Evolutionary conservation across 2,329 filamentous ascomycete genomes (phyloP).

Genomic region (Pseudogymnoascus sp.): DNA sequence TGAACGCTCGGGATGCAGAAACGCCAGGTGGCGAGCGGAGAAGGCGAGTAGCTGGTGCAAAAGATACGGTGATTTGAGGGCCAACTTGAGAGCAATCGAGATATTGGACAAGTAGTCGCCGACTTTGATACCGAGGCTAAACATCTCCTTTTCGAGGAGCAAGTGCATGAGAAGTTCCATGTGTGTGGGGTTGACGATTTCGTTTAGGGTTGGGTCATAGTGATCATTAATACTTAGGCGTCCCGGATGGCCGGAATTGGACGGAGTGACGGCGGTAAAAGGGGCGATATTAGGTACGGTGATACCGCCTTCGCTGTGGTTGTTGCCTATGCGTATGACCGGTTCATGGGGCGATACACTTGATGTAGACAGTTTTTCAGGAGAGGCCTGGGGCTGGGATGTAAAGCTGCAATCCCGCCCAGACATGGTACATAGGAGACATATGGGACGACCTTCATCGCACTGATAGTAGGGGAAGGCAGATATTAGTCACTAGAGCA

Average conservation of each 20-base stretch:
- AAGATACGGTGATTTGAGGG: conserved; percentile 28
- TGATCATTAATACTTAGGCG: background rate
- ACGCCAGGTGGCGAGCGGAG: conserved; percentile 29
- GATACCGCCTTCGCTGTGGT: background rate
- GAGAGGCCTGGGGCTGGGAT: background rate
- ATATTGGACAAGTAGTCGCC: conserved; percentile 15
- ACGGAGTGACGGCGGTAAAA: background rate
- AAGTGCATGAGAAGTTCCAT: conserved; percentile 30
- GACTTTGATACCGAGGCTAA: conserved; percentile 21
- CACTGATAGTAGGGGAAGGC: conserved; percentile 16
- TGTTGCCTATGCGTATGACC: background rate
- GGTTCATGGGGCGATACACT: conserved; percentile 8
- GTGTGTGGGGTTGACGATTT: conserved; percentile 27
- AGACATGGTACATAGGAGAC: conserved; percentile 24
- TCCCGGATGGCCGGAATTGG: background rate
- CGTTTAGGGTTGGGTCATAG: conserved; percentile 7
- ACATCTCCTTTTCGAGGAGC: conserved; percentile 19
- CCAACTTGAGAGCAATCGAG: conserved; percentile 18
- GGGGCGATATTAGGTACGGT: background rate
- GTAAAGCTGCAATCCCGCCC: conserved; percentile 23
- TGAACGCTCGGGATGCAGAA: conserved; percentile 20
- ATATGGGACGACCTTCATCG: conserved; percentile 25
- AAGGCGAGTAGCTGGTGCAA: conserved; percentile 31
- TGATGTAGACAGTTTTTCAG: background rate
- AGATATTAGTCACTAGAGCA: conserved; percentile 2